Base-by-base conservation (phyloP, 495 filamentous ascomycete species). In the Aspergillus conjunctus region DNA sequence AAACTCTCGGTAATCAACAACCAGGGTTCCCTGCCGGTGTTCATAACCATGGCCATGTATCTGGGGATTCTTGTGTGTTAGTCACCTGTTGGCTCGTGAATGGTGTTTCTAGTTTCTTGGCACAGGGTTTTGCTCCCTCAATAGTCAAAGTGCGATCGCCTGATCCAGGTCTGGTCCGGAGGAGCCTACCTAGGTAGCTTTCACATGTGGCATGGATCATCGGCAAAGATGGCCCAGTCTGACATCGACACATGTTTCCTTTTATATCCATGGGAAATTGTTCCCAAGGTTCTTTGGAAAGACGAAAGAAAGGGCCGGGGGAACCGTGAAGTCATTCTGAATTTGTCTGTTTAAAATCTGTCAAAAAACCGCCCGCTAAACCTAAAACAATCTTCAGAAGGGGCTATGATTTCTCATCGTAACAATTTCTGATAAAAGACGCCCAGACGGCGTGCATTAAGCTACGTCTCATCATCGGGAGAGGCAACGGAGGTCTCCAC, bases 401-500 rank as follows among this genome's bases (percentile, higher is more conserved):
- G 15, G 11, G 11, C 37, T 7, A 41, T 11, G 37, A 26, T 26
- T 26, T 26, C 5, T 26, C 26, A 26, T 26, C 26, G 5, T 2
- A 5, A 26, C 26, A 2, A 26, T 26, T 26, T 26, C 26, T 26
- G 26, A 26, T 26, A 26, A 26, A 26, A 26, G 5, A 5, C 26
- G 26, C 15, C 44, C 10, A 48, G 17, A 15, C 15, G 15, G 37
- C 15, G 17, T 18, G n/a, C 20, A 1, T 18, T 17, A 11, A 17
- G 6, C n/a, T 48, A 22, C 44, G 0, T 48, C 44, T 21, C 17
- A 48, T 18, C 10, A 21, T 48, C 18, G n/a, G 21, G n/a, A 11
- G n/a, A 48, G 20, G 20, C 44, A 18, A 48, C 44, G 44, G 44
- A 48, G 44, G 44, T 48, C 44, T 48, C 44, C 44, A 17, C 18